Evolutionary conservation across 2,329 filamentous ascomycete genomes (phyloP).

Genomic region (Sphaerostilbella broomeana): DNA sequence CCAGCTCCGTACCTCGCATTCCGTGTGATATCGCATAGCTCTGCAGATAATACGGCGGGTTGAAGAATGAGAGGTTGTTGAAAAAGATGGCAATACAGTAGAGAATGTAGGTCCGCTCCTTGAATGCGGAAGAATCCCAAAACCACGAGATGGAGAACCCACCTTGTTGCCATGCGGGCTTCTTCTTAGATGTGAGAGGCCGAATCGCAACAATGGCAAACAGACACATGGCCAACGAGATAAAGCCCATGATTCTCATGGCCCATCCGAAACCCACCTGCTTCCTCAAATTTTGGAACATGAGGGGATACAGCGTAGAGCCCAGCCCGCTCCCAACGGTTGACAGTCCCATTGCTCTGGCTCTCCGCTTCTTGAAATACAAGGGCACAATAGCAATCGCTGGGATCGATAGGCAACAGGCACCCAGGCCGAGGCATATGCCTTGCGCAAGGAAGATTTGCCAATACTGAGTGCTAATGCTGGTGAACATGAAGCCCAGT

Average conservation of each 20-base stretch:
- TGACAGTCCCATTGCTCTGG: constrained; percentile 37
- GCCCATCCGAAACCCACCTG: constrained; percentile 31
- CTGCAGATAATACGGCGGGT: constrained; percentile 40
- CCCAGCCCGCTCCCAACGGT: constrained; percentile 35
- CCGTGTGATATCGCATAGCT: constrained; percentile 33
- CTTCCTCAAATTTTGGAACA: constrained; percentile 27
- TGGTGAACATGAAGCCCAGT: constrained; percentile 39
- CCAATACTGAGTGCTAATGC: constrained; percentile 38
- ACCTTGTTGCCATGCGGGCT: constrained; percentile 9
- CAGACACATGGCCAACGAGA: constrained; percentile 25
- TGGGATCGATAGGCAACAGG: constrained; percentile 30
- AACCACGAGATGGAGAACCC: constrained; percentile 11
- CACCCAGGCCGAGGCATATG: constrained; percentile 33
- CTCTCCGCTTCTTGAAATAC: constrained; percentile 35
- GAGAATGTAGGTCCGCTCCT: constrained; percentile 25
- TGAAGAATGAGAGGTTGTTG: constrained; percentile 30
- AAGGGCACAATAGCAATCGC: constrained; percentile 31
- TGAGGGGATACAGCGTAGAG: constrained; percentile 32
- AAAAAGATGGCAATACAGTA: constrained; percentile 28
- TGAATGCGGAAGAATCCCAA: constrained; percentile 12
- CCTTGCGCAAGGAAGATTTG: constrained; percentile 35
- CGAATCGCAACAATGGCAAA: constrained; percentile 24
- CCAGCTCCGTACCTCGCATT: constrained; percentile 26
- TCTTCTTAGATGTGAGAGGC: constrained; percentile 14
- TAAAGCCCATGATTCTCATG: constrained; percentile 29